These are phyloP conservation scores for Porcisia hertigi DNA, from an alignment of 208 protist species.

Conservation along the genomic window DNA sequence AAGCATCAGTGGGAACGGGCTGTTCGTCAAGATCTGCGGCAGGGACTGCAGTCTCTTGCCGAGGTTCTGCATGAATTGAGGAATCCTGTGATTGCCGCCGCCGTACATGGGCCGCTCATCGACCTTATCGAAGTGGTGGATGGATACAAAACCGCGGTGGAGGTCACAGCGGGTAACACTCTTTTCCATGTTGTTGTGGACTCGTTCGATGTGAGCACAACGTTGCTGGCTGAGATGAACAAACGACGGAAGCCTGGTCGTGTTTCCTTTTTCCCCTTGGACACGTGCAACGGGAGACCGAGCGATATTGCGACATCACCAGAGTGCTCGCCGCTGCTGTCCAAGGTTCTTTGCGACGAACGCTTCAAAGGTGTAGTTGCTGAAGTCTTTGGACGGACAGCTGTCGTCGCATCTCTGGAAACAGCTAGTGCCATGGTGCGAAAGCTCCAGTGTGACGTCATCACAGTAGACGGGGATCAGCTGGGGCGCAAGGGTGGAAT, in stretches of 20 bases:
- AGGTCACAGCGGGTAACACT: slow-evolving; percentile 94
- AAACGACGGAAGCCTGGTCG: slow-evolving; percentile 83
- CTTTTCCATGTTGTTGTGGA: slow-evolving; percentile 99
- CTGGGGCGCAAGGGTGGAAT: slow-evolving; percentile 91
- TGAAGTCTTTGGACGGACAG: slow-evolving; percentile 95
- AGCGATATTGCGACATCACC: slow-evolving; percentile 52
- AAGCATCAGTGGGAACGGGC: slow-evolving; percentile 66
- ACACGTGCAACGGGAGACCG: slow-evolving; percentile 74
- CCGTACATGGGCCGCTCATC: slow-evolving; percentile 96
- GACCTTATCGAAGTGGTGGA: slow-evolving; percentile 93
- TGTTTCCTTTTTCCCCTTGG: slow-evolving; percentile 98
- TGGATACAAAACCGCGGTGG: slow-evolving; percentile 90
- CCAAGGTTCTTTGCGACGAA: slow-evolving; percentile 74
- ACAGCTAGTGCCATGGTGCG: slow-evolving; percentile 64
- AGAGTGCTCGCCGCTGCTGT: slow-evolving; percentile 72
- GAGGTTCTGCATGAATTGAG: slow-evolving; percentile 69
- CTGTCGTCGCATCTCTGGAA: slow-evolving; percentile 90
- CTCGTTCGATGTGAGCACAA: slow-evolving; percentile 90
- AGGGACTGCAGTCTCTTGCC: slow-evolving; percentile 81
- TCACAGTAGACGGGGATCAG: slow-evolving; percentile 95
- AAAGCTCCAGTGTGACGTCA: slow-evolving; percentile 89
- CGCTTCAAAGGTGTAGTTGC: slow-evolving; percentile 82
- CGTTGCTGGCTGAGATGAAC: slow-evolving; percentile 94
- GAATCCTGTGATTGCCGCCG: slow-evolving; percentile 46
- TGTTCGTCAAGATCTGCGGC: slow-evolving; percentile 83